Evolutionary conservation across 805 yeast genomes (phyloP), one percentile per base, ranked within the genome.

Genomic region (Cyberlindnera petersonii): DNA sequence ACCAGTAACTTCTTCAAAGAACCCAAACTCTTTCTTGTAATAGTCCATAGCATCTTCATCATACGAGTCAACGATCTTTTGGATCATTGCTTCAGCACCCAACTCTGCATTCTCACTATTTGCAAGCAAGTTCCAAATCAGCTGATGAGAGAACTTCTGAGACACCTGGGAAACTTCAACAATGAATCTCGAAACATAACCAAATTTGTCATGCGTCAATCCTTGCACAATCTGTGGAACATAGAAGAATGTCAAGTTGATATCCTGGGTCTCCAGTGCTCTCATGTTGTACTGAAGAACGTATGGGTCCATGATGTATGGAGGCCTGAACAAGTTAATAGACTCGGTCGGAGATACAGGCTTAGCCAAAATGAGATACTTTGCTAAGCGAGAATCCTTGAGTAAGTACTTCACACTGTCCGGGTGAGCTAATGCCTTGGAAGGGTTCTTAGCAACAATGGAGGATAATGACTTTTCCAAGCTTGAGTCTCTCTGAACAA

Each of bases 141-240:
- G 89, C 63, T 93, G 99, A 61, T 93, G 99, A 0, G 98, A 89
- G 69, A 93, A 93, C 46, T 91, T 68, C 49, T 86, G 94, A 20
- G 93, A 82, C 11, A 88, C 86, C 56, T 83, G 80, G 2, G 95
- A 97, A 1, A 97, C 86, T 59, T 93, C 98, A 40, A 91, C 65
- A 47, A 93, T 88, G 57, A 85, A 86, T 50, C 87, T 74, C 51
- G 86, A 87, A 31, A 91, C 94, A 52, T 87, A 89, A 1, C 97
- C 98, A 31, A 75, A 67, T 9, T 63, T 62, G 58, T 93, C 98
- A 58, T 81, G 82, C 47, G 98, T 74, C 50, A 93, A 70, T 47
- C 86, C 74, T 64, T 93, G 99, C 16, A 93, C 98, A 61, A 93
- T 87, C 60, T 93, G 98, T 2, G 99, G 99, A 37, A 93, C 98